Evolutionary conservation across 2,329 filamentous ascomycete genomes (phyloP), one percentile per base, ranked within the genome.

Genomic region (Botrytis hyacinthi): DNA sequence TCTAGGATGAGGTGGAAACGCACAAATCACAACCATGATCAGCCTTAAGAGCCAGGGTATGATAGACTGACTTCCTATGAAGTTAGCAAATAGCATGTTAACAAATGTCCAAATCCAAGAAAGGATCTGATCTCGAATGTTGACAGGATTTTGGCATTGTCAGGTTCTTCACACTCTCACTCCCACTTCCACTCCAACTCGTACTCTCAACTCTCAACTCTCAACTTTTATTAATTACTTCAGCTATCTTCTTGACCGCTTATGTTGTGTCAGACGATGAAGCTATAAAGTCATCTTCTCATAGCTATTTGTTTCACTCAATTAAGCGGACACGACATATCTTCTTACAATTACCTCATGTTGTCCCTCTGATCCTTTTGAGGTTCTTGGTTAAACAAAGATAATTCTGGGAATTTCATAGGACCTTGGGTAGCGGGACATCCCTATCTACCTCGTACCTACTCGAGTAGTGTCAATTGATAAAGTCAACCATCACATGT

Each of bases 181-280:
- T 51, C 4, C 48, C 46, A 51, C 46, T 51, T 22, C 48, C 10
- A 51, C 46, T 26, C 20, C 46, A 0, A 26, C 46, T 48, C 22
- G 22, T 1, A 26, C 20, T 46, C 44, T 20, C 42, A 22, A 66
- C 10, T 18, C n/a, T 37, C 32, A 10, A 12, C 62, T 48, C 42
- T 48, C 20, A 32, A 32, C 22, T 67, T 22, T 48, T 3, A 14
- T 29, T 18, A 40, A 40, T 26, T 14, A 22, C 4, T 54, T 67
- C 65, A 67, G 46, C 65, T 67, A 14, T 35, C 37, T 67, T 29
- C 35, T 68, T 68, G 65, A 57, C 48, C 65, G 35, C 65, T 68
- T 57, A 48, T 68, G 35, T 57, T 42, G 65, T 68, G 48, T 68
- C 65, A 54, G 65, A 54, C 26, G 65, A 54, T 67, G 44, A 29